These are phyloP conservation scores for Mycosphaerella sp. DNA, from an alignment of 2,329 filamentous ascomycete species.

Conservation along the genomic window DNA sequence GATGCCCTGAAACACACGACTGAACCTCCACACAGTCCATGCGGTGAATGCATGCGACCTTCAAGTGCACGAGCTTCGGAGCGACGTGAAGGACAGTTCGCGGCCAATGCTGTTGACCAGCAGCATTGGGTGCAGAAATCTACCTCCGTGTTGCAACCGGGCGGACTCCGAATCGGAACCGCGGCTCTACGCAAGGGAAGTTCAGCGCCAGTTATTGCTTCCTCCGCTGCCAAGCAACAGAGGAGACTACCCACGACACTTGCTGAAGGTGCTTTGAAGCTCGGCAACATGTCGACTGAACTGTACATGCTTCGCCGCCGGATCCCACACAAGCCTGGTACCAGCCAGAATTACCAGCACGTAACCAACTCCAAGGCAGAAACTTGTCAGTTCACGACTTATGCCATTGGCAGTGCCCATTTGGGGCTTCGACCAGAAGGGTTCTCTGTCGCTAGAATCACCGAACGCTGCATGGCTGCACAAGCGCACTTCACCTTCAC, in stretches of 20 bases:
- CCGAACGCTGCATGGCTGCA: not conserved
- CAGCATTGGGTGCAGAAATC: constrained; percentile 19
- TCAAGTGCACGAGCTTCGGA: not conserved
- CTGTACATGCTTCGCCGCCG: constrained; percentile 10
- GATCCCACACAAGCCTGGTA: constrained; percentile 3
- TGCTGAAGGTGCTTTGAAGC: constrained; percentile 23
- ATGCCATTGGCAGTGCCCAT: constrained; percentile 28
- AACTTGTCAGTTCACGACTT: constrained; percentile 5
- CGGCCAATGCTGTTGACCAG: not conserved
- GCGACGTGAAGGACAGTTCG: not conserved
- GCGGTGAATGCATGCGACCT: not conserved
- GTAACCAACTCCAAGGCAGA: constrained; percentile 5
- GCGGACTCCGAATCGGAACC: constrained; percentile 7
- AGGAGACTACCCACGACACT: constrained; percentile 5
- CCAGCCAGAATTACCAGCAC: constrained; percentile 7
- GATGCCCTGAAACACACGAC: not conserved
- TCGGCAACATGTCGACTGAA: constrained; percentile 12
- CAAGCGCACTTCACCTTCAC: constrained; percentile 1
- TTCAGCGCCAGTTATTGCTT: not conserved
- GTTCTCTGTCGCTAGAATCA: constrained; percentile 1
- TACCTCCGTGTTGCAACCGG: constrained; percentile 25
- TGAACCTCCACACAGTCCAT: not conserved
- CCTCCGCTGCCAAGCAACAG: not conserved
- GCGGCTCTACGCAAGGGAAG: constrained; percentile 16
- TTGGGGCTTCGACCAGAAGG: constrained; percentile 17